Evolutionary conservation across 2,329 filamentous ascomycete species (phyloP).

Genomic region (Aspergillus sp.): DNA sequence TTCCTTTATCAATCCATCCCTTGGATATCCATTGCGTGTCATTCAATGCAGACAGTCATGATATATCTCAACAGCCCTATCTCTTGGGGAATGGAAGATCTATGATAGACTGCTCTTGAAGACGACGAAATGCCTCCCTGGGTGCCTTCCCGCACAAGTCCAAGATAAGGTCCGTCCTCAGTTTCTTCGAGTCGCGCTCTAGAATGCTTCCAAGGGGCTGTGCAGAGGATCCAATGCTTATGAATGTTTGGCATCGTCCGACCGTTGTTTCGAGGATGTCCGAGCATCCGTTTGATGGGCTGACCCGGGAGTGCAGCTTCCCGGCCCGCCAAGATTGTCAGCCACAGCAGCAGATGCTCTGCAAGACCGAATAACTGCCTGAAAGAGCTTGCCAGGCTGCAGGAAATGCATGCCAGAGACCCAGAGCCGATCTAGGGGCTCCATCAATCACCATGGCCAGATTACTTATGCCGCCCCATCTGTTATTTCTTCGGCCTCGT

Average conservation of each 20-base stretch:
- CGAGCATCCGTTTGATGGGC: not conserved
- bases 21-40: too few species aligned
- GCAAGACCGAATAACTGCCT: too few species aligned
- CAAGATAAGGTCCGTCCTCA: not conserved
- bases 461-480: constrained; percentile 1
- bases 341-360: too few species aligned
- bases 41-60: not conserved
- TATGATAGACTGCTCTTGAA: not conserved
- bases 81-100: not conserved
- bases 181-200: not conserved
- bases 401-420: not conserved
- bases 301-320: constrained; percentile 7
- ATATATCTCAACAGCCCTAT: not conserved
- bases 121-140: not conserved
- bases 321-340: constrained; percentile 6
- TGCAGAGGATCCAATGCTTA: not conserved
- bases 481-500: not conserved
- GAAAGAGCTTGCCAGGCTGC: not conserved
- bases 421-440: not conserved
- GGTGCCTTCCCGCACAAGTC: not conserved
- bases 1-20: not conserved
- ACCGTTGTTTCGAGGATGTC: not conserved
- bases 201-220: not conserved
- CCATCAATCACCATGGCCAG: constrained; percentile 7
- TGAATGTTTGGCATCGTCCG: not conserved